Conservation (phyloP, 2,329 filamentous ascomycete species). For the Trichoderma sp. region DNA sequence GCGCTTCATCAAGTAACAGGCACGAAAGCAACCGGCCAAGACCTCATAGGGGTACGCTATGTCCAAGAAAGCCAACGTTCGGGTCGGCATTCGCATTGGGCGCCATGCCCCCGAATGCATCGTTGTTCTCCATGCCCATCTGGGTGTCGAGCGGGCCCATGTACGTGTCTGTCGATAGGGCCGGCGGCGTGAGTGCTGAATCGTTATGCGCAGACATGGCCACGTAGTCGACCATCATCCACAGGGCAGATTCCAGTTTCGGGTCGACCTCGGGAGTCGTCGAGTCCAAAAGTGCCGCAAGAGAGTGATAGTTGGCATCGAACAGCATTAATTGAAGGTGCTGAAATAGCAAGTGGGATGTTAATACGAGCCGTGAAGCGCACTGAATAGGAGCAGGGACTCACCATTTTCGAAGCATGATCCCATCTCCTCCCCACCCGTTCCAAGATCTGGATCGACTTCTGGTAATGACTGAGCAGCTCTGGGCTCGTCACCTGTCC, state of each 20-base stretch:
- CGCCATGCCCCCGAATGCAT: constrained; percentile 9
- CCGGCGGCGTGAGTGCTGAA: constrained; percentile 10
- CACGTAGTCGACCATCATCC: constrained; percentile 24
- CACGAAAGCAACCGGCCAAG: constrained; percentile 1
- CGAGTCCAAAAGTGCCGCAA: constrained; percentile 16
- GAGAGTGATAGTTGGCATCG: constrained; percentile 24
- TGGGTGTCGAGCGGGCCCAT: constrained; percentile 18
- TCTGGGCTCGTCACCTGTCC: constrained; percentile 20
- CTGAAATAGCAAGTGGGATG: constrained; percentile 20
- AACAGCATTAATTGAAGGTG: constrained; percentile 27
- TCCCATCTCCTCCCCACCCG: constrained; percentile 23
- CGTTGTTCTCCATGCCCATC: constrained; percentile 13
- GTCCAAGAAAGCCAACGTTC: constrained; percentile 18
- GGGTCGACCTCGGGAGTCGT: constrained; percentile 16
- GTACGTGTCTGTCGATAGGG: constrained; percentile 18
- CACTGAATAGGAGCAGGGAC: not conserved
- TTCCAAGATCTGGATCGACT: constrained; percentile 17
- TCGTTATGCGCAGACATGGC: constrained; percentile 24
- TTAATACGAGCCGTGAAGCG: not conserved
- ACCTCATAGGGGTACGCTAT: constrained; percentile 14
- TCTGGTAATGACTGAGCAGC: constrained; percentile 11
- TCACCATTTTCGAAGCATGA: constrained; percentile 26
- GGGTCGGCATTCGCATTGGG: constrained; percentile 18
- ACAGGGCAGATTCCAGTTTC: constrained; percentile 16
- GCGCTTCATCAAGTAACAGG: constrained; percentile 1